Conservation (phyloP, 176 grass and related monocot genomes). For the Puccinellia tenuiflora region DNA sequence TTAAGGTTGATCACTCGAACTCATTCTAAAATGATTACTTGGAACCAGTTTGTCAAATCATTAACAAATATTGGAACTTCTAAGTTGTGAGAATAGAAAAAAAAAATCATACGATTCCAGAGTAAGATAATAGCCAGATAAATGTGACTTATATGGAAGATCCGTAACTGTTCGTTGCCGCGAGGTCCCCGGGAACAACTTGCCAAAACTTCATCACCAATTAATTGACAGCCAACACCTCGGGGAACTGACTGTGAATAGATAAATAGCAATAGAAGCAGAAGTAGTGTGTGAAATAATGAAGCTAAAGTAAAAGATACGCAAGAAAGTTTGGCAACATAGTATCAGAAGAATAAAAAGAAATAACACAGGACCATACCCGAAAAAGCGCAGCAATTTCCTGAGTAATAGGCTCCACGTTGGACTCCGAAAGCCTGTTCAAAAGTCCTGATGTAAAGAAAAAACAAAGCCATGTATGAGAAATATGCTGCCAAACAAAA, state of each 20-base stretch:
- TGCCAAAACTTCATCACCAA: slow-evolving; percentile 71
- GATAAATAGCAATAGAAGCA: slow-evolving; percentile 15
- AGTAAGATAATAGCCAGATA: background rate
- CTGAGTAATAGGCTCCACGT: slow-evolving; percentile 82
- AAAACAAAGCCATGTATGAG: slow-evolving; percentile 12
- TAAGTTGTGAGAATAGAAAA: background rate
- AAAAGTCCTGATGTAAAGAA: slow-evolving; percentile 60
- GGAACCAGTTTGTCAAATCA: background rate
- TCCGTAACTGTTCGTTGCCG: slow-evolving; percentile 73
- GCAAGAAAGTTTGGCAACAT: slow-evolving; percentile 5
- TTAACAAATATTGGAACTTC: background rate
- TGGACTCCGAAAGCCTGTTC: slow-evolving; percentile 75
- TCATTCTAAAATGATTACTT: background rate
- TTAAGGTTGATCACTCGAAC: background rate
- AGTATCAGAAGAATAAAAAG: slow-evolving; percentile 11
- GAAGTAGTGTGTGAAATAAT: background rate
- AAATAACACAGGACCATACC: slow-evolving; percentile 28
- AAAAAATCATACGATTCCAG: background rate
- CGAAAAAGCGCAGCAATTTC: slow-evolving; percentile 69
- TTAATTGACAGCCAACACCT: slow-evolving; percentile 62
- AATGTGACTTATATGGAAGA: slow-evolving; percentile 11
- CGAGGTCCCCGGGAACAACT: slow-evolving; percentile 69
- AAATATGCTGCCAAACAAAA: slow-evolving; percentile 14
- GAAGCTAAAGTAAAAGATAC: background rate
- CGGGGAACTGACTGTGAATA: slow-evolving; percentile 55